Evolutionary conservation across 169 alveolate species (phyloP), one percentile per base, ranked within the genome.

Genomic region (Plasmodium chabaudi): DNA sequence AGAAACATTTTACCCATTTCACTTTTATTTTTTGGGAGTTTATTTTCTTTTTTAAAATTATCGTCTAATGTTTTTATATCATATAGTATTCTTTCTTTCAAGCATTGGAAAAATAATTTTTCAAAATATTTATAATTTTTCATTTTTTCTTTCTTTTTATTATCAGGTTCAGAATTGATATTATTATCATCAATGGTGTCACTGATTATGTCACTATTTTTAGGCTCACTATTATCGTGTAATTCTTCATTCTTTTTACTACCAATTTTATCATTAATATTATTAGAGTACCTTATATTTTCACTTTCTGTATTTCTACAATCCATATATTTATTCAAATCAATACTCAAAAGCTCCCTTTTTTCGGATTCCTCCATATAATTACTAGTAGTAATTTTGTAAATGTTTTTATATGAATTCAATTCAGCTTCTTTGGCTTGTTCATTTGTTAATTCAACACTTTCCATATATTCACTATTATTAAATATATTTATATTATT

Each of bases 41-140:
- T 53, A 42, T 12, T 71, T 19, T 79, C 68, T 71, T 47, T 65
- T 71, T 79, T 79, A 13, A 79, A 79, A 67, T 61, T 79, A 39
- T 67, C 27, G 49, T 79, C 89, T 71, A 79, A 39, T 0, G 89
- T 67, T 67, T 79, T 79, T 65, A 79, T 65, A 23, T 79, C 89
- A 53, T 79, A 53, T n/a, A 79, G 53, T 51, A 79, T 79, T 25
- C 65, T 79, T 27, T 53, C 56, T 39, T 79, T 79, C 44, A 79
- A 23, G 34, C 89, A 79, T 9, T 79, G 67, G 53, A 79, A 79
- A 42, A 79, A 79, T 17, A 79, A 47, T 15, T 79, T 79, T 49
- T 79, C 84, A 27, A 79, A 79, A 25, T 67, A 0, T 19, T 79
- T 79, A 53, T 79, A 79, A 13, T 79, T 71, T 0, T 64, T 25